Evolutionary conservation across 345 rosid genomes (phyloP), one percentile per base, ranked within the genome.

Genomic region (Dipteronia dyeriana): DNA sequence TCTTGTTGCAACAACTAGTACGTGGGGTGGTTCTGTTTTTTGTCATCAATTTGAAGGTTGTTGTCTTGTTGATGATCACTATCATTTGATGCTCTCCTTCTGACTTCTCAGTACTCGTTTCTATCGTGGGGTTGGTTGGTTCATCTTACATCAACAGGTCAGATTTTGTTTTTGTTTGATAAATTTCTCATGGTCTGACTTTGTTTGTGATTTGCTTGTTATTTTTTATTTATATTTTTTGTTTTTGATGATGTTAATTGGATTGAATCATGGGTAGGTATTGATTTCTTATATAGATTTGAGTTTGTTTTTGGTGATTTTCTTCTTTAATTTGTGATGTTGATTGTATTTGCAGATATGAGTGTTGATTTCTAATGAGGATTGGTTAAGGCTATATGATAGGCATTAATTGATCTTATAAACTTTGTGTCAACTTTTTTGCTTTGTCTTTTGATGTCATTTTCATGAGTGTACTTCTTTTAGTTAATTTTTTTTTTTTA

Each of bases 91-190:
- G 23, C 45, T 79, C 66, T 67, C 56, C 34, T 66, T 75, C 74
- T 60, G 76, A 84, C 56, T 81, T 78, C 49, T 79, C 54, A 31
- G 38, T 31, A 34, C 47, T 64, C 39, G 4, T 59, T 59, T 41
- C 66, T 63, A 31, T 59, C 45, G 9, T 38, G 54, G 56, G 34
- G 38, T 31, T 31, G 38, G 38, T 26, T 26, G 26, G 38, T 45
- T 43, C 19, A 49, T 72, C 43, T 82, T 74, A 20, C 45, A 43
- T 43, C 34, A 68, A 61, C 66, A 74, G 83, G 84, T 86, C 45
- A 67, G 80, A 56, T 60, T 75, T 76, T 7, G 47, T 41, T 14
- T 34, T 61, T 73, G 2, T 1, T 23, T 57, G 13, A 2, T 71
- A 4, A 71, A 11, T 56, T 19, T 41, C 9, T 73, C 53, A 38